Conservation (phyloP, 768 basidiomycete species). For the Kwoniella heveanensis region DNA sequence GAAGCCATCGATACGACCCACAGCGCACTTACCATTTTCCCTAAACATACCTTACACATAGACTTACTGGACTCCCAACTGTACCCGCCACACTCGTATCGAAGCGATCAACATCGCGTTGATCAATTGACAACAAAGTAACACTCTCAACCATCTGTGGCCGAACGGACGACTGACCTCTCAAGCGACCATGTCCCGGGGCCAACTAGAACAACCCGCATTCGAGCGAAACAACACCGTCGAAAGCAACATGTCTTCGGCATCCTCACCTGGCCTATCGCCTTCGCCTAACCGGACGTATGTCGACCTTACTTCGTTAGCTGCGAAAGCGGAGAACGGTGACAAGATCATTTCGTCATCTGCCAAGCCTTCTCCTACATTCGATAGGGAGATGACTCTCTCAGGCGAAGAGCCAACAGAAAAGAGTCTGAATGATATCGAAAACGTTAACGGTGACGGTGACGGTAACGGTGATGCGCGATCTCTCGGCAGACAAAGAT, state of each 20-base stretch:
- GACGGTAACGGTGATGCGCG: too few species aligned
- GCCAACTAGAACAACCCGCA: background rate
- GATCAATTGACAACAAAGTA: too few species aligned
- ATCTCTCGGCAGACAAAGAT: constrained; percentile 9
- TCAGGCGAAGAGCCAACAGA: constrained; percentile 1
- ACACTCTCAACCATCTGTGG: too few species aligned
- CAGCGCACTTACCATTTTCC: too few species aligned
- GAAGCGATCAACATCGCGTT: too few species aligned
- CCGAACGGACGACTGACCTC: too few species aligned
- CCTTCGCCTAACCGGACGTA: constrained; percentile 16
- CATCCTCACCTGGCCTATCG: constrained; percentile 1
- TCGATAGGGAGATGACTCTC: constrained; percentile 1
- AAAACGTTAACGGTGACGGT: too few species aligned
- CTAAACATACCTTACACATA: too few species aligned
- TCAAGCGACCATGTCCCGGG: too few species aligned
- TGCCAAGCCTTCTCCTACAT: background rate
- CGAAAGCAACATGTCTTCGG: constrained; percentile 4
- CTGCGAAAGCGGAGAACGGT: background rate
- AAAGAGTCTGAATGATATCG: background rate
- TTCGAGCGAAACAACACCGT: constrained; percentile 12
- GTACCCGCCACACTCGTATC: too few species aligned
- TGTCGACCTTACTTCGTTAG: constrained; percentile 4
- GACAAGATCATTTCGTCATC: constrained; percentile 3
- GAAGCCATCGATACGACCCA: too few species aligned
- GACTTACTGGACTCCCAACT: too few species aligned